Base-by-base conservation (phyloP, 306 rosid species). In the Castanea mollissima region DNA sequence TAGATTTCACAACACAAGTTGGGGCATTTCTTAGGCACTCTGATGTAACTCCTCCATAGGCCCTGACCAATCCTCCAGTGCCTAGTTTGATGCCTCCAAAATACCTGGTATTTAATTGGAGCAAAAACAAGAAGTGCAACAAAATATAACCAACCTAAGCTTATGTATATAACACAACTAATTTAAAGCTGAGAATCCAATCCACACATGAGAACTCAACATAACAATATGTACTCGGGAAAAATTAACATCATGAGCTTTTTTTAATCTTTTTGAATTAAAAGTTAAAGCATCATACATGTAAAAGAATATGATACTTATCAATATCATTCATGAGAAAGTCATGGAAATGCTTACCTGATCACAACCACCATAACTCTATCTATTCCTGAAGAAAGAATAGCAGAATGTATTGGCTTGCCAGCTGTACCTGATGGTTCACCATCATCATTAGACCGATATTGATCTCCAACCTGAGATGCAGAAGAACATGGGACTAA, bases 401-500 rank as follows among this genome's bases (percentile, higher is more conserved):
- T 90, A 29, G 97, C 97, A 77, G 99, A 84, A 54, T 83, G 87
- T 81, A 94, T 94, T 21, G 97, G 99, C 82, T 94, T 94, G 72
- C 99, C 97, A 25, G 97, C 97, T 5, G 97, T 94, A 71, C 99
- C 97, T 20, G 97, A 94, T 9, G 95, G 95, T 74, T 94, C 99
- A 51, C 97, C 95, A 15, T 94, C 99, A 84, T 94, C 99, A 87
- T 91, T 94, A 74, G 97, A 92, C 77, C 97, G 90, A 63, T 74
- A 94, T 78, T 92, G 99, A 85, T 88, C 97, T 49, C 97, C 99
- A 75, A 92, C 93, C 99, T 94, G 86, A 81, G 32, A 79, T 14
- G 19, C 54, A 71, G 49, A 19, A 54, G 10, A 73, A 60, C 70
- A 60, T 46, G 34, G 32, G 63, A 31, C 46, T 18, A 4, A 23